Evolutionary conservation across 495 filamentous ascomycete genomes (phyloP).

Genomic region (Antarctomyces pellizariae): DNA sequence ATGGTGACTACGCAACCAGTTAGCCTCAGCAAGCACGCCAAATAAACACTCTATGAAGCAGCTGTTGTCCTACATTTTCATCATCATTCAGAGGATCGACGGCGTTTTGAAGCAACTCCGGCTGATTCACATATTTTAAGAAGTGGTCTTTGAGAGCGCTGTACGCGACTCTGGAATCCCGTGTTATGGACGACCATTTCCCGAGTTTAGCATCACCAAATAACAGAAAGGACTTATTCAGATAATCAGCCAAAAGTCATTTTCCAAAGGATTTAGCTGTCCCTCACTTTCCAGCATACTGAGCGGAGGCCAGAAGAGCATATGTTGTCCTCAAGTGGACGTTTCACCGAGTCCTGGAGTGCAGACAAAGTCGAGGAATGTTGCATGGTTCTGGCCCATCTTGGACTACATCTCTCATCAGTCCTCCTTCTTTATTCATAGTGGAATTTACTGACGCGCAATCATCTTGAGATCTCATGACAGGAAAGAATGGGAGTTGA

Average conservation of each 20-base stretch:
- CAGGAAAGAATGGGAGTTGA: no score
- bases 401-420: no score
- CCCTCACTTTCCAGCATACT: constrained; percentile 73
- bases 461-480: no score
- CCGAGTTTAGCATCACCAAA: constrained; percentile 42
- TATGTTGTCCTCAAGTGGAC: constrained; percentile 28
- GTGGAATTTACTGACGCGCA: no score
- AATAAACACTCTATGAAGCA: not conserved
- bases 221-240: constrained; percentile 48
- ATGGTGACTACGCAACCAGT: constrained; percentile 43
- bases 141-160: constrained; percentile 45
- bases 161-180: constrained; percentile 52
- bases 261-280: constrained; percentile 1
- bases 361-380: constrained; percentile 34
- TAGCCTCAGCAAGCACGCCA: not conserved
- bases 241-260: constrained; percentile 4
- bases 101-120: constrained; percentile 48
- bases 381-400: constrained; percentile 45
- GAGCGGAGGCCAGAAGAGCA: constrained; percentile 59
- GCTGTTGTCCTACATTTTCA: constrained; percentile 34
- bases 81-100: constrained; percentile 76
- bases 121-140: constrained; percentile 56
- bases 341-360: constrained; percentile 39
- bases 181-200: constrained; percentile 43
- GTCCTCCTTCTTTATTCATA: no score